Percentiles rank a stretch among this genome's conserved stretches.
Conservation (phyloP, 805 yeast genomes). For the Metschnikowia chrysomelidarum region DNA sequence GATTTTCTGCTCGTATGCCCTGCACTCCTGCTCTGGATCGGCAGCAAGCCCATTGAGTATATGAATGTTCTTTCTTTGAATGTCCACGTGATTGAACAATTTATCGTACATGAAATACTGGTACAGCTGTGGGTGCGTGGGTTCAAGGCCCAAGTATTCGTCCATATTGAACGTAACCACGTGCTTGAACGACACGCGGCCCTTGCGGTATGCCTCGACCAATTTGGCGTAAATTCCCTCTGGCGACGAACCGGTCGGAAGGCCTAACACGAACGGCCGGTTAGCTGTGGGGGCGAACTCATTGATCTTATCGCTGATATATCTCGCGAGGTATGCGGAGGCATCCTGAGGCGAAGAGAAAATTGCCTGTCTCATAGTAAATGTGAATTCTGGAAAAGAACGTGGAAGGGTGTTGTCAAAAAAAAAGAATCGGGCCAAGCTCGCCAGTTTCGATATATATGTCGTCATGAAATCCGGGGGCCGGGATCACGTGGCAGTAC, state of each 20-base stretch:
- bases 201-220: slow-evolving; percentile 42
- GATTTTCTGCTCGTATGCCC: slow-evolving; percentile 47
- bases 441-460: too few species aligned
- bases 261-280: slow-evolving; percentile 53
- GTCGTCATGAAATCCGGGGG: too few species aligned
- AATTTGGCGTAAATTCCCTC: slow-evolving; percentile 50
- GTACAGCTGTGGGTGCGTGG: slow-evolving; percentile 50
- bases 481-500: too few species aligned
- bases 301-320: slow-evolving; percentile 44
- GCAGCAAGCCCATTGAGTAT: slow-evolving; percentile 52
- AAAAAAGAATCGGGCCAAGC: neutral
- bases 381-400: too few species aligned
- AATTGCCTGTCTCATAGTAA: slow-evolving; percentile 20
- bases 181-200: slow-evolving; percentile 45
- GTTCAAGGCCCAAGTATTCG: slow-evolving; percentile 51
- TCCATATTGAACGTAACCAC: slow-evolving; percentile 65
- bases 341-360: slow-evolving; percentile 42
- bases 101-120: slow-evolving; percentile 57
- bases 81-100: slow-evolving; percentile 55
- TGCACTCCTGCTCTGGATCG: slow-evolving; percentile 47
- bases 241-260: slow-evolving; percentile 64
- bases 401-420: neutral
- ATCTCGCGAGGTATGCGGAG: slow-evolving; percentile 43
- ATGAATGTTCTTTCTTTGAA: slow-evolving; percentile 50
- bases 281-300: slow-evolving; percentile 42